Percentiles rank a stretch among this genome's conserved stretches.
These are phyloP conservation scores for Rhypophila decipiens DNA, from an alignment of 495 filamentous ascomycete genomes.

Conservation along the genomic window DNA sequence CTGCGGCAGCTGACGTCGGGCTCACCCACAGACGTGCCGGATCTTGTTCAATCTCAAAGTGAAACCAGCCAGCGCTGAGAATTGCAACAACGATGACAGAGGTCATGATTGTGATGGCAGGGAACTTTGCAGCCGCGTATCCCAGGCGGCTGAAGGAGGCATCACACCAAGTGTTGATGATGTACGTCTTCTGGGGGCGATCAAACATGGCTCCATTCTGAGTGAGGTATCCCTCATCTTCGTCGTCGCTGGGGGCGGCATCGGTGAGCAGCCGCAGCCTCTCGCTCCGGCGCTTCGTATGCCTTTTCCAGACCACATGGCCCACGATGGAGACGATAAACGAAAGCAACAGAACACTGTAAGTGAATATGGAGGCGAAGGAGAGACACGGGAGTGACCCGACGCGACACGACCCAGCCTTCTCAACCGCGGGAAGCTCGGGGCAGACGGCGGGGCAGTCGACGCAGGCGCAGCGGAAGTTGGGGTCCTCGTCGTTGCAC, in stretches of 20 bases:
- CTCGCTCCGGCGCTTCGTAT: constrained; percentile 67
- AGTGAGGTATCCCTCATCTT: constrained; percentile 78
- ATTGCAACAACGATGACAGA: constrained; percentile 65
- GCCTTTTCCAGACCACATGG: constrained; percentile 67
- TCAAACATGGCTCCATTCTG: constrained; percentile 64
- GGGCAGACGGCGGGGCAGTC: constrained; percentile 86
- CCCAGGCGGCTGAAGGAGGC: constrained; percentile 79
- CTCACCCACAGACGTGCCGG: constrained; percentile 94
- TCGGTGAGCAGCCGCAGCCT: constrained; percentile 81
- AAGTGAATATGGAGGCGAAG: constrained; percentile 83
- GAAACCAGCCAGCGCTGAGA: constrained; percentile 79
- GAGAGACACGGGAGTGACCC: constrained; percentile 84
- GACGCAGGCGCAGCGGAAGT: constrained; percentile 84
- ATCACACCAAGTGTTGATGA: constrained; percentile 71
- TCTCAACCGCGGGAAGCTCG: constrained; percentile 63
- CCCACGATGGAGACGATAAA: constrained; percentile 61
- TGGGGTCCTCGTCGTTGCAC: constrained; percentile 81
- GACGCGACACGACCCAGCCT: constrained; percentile 67
- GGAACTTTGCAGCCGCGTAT: constrained; percentile 71
- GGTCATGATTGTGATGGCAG: constrained; percentile 68
- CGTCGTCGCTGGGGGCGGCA: constrained; percentile 76
- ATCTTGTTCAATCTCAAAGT: constrained; percentile 79
- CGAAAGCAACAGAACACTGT: constrained; percentile 63
- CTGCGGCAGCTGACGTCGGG: constrained; percentile 79
- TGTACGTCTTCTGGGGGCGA: constrained; percentile 64